phyloP scores from a whole-genome alignment of 2,329 filamentous ascomycete species.

The Chalaropsis thielavioides region DNA sequence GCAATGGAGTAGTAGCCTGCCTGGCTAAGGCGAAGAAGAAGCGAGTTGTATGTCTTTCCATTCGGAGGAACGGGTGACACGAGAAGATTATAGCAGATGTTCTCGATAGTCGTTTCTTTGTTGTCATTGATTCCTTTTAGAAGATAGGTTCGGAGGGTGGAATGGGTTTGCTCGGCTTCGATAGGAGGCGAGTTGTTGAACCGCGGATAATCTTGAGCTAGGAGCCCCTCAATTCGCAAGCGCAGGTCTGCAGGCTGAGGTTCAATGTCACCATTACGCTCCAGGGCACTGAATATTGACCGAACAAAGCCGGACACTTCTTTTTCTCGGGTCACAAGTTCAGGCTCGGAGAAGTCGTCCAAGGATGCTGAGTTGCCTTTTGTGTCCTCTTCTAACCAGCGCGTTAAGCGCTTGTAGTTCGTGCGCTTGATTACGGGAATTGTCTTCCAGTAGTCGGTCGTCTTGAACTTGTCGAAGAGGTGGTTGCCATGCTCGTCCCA shows the following conservation, averaged over 20 bases:
- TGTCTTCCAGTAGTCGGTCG: slow-evolving; percentile 12
- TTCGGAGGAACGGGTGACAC: slow-evolving; percentile 46
- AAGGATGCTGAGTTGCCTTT: not conserved
- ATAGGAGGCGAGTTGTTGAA: not conserved
- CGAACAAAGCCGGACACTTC: slow-evolving; percentile 15
- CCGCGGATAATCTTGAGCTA: slow-evolving; percentile 14
- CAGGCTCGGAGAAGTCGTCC: slow-evolving; percentile 7
- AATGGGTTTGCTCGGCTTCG: not conserved
- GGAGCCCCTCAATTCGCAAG: slow-evolving; percentile 10
- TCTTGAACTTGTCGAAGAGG: slow-evolving; percentile 13
- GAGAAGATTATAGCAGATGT: slow-evolving; percentile 52
- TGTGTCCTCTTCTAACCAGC: slow-evolving; percentile 12
- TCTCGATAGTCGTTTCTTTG: slow-evolving; percentile 23
- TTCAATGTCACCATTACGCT: not conserved
- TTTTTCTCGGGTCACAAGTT: not conserved
- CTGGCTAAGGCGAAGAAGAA: slow-evolving; percentile 51
- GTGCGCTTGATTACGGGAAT: slow-evolving; percentile 15
- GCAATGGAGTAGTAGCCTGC: slow-evolving; percentile 36
- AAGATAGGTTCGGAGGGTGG: slow-evolving; percentile 13
- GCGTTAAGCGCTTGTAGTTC: slow-evolving; percentile 15
- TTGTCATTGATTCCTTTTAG: slow-evolving; percentile 9
- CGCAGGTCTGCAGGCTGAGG: slow-evolving; percentile 7
- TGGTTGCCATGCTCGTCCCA: slow-evolving; percentile 15
- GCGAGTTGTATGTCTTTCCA: slow-evolving; percentile 54
- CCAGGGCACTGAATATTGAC: slow-evolving; percentile 12